Base-by-base conservation (phyloP, 306 rosid species). In the Albizia julibrissin region DNA sequence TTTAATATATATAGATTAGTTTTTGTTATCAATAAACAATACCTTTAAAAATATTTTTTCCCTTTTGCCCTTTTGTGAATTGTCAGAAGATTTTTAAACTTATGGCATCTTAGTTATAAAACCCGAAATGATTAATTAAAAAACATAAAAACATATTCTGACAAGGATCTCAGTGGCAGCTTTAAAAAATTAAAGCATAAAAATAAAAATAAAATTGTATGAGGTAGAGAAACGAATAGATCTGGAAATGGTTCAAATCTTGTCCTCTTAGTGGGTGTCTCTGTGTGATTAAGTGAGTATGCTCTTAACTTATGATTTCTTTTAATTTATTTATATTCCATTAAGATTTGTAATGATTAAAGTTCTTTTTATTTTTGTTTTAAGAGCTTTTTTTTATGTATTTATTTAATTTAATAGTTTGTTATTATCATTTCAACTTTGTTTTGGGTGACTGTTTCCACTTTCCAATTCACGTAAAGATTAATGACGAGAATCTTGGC, bases 121-220 rank as follows among this genome's bases (percentile, higher is more conserved):
- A 37, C 11, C 26, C 3, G 16, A 61, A 61, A 59, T 22, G 15
- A 11, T 10, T 54, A 7, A 47, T 47, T 14, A 50, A 50, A 19
- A 52, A 18, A 19, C 24, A 56, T 9, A 56, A 8, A 61, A 24
- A 61, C 16, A 24, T 26, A 61, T 61, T 61, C 18, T 75, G 84
- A 86, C 79, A 75, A 73, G 80, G 90, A 88, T 80, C 87, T 83
- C 70, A 81, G 66, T 86, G 79, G 29, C 3, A 64, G 59, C 79
- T 77, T 68, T 64, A 4, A 15, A n/a, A 71, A 81, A 24, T 15
- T 8, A 65, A 22, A 62, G 6, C 34, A 11, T 26, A 24, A 10
- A 61, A 24, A 27, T 21, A 31, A 1, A 27, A n/a, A 37, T 31
- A 79, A 68, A 78, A 77, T 37, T 62, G 65, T 26, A 18, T 50